Evolutionary conservation across 306 rosid species (phyloP).

Genomic region (Medicago lupulina): DNA sequence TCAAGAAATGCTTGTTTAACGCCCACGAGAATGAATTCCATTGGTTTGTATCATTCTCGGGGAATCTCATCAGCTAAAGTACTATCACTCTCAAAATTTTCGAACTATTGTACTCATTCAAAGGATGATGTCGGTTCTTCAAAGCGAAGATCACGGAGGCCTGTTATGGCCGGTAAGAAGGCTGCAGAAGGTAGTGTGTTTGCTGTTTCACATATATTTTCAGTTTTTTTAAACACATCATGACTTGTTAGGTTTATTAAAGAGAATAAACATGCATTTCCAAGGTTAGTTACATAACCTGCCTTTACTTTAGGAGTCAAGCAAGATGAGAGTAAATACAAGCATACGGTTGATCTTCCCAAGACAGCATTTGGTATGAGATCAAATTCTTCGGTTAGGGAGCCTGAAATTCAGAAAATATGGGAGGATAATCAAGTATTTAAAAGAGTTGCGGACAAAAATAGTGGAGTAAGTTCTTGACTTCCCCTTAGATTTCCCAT

Average conservation of each 20-base stretch:
- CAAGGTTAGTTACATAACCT: constrained; percentile 41
- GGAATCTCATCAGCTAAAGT: constrained; percentile 62
- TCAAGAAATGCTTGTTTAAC: constrained; percentile 59
- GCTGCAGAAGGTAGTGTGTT: constrained; percentile 67
- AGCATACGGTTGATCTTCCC: constrained; percentile 97
- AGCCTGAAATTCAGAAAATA: constrained; percentile 95
- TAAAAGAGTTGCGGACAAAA: constrained; percentile 68
- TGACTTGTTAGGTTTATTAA: constrained; percentile 23
- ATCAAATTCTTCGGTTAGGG: constrained; percentile 77
- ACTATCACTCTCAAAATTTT: constrained; percentile 45
- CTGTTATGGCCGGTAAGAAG: constrained; percentile 89
- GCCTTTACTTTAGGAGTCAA: constrained; percentile 61
- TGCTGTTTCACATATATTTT: constrained; percentile 27
- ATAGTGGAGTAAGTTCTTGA: constrained; percentile 74
- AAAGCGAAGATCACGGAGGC: constrained; percentile 87
- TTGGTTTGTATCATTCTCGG: constrained; percentile 52
- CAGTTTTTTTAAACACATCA: background rate
- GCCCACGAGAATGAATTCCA: constrained; percentile 57
- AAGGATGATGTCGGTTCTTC: constrained; percentile 61
- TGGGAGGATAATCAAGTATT: constrained; percentile 93
- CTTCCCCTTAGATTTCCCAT: constrained; percentile 16
- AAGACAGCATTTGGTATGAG: constrained; percentile 92
- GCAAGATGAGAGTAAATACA: constrained; percentile 91
- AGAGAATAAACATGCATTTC: constrained; percentile 28
- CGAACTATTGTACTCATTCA: constrained; percentile 54